These are phyloP conservation scores for Gossypium herbaceum DNA, from an alignment of 345 rosid species.

Conservation along the genomic window DNA sequence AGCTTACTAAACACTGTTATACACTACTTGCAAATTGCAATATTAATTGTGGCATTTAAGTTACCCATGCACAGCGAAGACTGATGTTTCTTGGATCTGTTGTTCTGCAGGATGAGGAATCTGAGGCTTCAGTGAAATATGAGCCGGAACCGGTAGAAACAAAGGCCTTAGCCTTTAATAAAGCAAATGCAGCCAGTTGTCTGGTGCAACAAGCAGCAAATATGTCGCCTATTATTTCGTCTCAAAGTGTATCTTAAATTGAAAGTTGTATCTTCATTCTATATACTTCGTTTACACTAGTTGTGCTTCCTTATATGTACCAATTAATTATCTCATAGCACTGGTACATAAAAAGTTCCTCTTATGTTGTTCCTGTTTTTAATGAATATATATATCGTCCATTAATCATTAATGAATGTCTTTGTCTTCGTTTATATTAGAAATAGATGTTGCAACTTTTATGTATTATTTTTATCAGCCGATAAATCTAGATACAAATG, in stretches of 20 bases:
- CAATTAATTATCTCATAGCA: background rate
- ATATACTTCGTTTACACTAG: background rate
- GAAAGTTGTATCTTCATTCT: slow-evolving; percentile 1
- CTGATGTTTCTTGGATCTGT: background rate
- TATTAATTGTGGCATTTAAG: background rate
- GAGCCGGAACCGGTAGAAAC: background rate
- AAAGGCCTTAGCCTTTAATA: background rate
- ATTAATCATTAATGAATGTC: background rate
- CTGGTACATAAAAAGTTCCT: background rate
- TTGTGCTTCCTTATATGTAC: background rate
- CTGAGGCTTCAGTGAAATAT: slow-evolving; percentile 30
- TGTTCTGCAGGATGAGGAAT: slow-evolving; percentile 33
- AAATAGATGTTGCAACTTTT: too few relatives aligned
- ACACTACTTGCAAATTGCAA: background rate
- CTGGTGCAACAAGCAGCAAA: background rate
- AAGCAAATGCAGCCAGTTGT: background rate
- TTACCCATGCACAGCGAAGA: background rate
- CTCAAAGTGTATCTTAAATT: background rate
- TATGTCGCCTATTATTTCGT: background rate
- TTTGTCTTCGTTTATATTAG: background rate
- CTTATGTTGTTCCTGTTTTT: background rate
- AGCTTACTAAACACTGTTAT: background rate
- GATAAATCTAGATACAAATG: too few relatives aligned
- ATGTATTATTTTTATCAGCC: too few relatives aligned
- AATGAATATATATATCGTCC: background rate